phyloP scores from a whole-genome alignment of 1,139 yeast species.

The Debaryomycetaceae sp. region DNA sequence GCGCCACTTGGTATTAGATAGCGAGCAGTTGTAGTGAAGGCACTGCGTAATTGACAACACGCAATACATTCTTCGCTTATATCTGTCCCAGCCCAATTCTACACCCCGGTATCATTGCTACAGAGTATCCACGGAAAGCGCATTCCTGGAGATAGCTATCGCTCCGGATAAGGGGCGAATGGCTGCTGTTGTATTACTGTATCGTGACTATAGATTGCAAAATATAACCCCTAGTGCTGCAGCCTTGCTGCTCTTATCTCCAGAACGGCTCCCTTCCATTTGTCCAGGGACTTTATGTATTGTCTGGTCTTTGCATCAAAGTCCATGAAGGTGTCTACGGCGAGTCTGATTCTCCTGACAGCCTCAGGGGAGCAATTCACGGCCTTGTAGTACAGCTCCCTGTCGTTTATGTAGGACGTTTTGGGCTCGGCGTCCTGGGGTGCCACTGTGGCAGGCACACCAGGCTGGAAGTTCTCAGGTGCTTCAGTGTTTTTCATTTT shows the following conservation, averaged over 20 bases:
- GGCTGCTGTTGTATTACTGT: neutral
- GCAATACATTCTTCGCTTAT: no score
- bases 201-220: no score
- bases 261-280: neutral
- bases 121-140: no score
- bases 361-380: neutral
- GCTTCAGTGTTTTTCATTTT: conserved; percentile 12
- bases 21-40: no score
- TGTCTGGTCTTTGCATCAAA: neutral
- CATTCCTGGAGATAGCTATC: no score
- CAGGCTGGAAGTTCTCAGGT: conserved; percentile 9
- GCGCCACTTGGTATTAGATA: no score
- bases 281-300: neutral
- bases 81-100: no score
- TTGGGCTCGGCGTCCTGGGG: neutral
- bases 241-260: neutral
- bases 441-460: neutral
- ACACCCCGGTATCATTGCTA: no score
- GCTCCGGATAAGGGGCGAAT: neutral
- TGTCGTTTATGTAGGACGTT: neutral
- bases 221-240: neutral
- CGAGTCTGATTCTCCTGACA: neutral
- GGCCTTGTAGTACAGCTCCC: neutral
- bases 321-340: neutral
- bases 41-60: no score